Evolutionary conservation across 2,329 filamentous ascomycete species (phyloP), one percentile per base, ranked within the genome.

Genomic region (Fusarium abutilonis): DNA sequence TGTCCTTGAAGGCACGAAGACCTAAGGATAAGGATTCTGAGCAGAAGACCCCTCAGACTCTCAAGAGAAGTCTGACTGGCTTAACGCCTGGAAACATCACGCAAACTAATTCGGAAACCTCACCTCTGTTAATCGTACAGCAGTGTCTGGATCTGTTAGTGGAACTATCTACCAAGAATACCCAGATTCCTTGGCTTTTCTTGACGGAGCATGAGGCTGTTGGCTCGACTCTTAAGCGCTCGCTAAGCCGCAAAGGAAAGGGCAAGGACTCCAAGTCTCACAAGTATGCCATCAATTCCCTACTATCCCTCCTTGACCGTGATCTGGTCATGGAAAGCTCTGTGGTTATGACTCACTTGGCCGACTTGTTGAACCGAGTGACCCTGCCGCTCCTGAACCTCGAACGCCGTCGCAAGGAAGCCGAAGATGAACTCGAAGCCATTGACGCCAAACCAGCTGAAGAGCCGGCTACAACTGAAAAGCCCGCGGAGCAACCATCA

Each of bases 291-390:
- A 85, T 99, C 73, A 99, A 99, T 74, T 93, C 93, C 13, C 80
- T 99, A 28, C 83, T 99, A 42, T 89, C 88, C 60, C 83, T 99
- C 6, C 83, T 99, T 19, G 95, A 98, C 73, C 90, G 95, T n/a
- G 91, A 93, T 64, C 82, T 98, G 60, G 93, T 99, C 64, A 96
- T 97, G 79, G 95, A 99, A 77, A 99, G 93, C 77, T 93, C 94
- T n/a, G 84, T 89, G 7, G 94, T 97, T 53, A 98, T 99, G 93
- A 94, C 97, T 69, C 89, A 93, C 62, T 83, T 99, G 23, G 95
- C 95, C 3, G 88, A 89, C 63, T 80, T 99, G 28, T 83, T 99
- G 23, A 94, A 92, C 74, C 89, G 90, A 64, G 92, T 98, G 52
- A 99, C 95, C 0, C 83, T 90, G 53, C 95, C 95, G 10, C 82